Conservation (phyloP, 495 filamentous ascomycete genomes). For the Annulohypoxylon bovei region DNA sequence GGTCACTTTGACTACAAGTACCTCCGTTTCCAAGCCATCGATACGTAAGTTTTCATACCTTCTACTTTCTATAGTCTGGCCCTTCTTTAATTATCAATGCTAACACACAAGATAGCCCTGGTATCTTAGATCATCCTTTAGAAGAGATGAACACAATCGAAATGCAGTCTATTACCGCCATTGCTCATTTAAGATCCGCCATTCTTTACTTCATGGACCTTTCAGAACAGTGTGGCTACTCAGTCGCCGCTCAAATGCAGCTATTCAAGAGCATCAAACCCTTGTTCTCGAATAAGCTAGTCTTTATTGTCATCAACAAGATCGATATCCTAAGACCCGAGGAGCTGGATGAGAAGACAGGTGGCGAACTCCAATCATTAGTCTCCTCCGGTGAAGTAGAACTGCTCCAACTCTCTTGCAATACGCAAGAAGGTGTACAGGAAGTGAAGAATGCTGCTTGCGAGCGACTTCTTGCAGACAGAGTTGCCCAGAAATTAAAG, state of each 20-base stretch:
- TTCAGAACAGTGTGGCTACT: slow-evolving; percentile 97
- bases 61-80: too few species aligned
- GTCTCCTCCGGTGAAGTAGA: slow-evolving; percentile 89
- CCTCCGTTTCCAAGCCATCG: slow-evolving; percentile 87
- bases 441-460: slow-evolving; percentile 94
- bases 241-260: slow-evolving; percentile 86
- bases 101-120: slow-evolving; percentile 61
- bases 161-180: slow-evolving; percentile 96
- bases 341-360: slow-evolving; percentile 83
- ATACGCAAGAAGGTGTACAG: slow-evolving; percentile 92
- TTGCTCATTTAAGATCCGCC: slow-evolving; percentile 92
- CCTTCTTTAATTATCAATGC: neutral
- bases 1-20: slow-evolving; percentile 99
- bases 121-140: slow-evolving; percentile 95
- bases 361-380: slow-evolving; percentile 79
- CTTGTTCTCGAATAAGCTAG: slow-evolving; percentile 94
- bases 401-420: slow-evolving; percentile 89
- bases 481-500: slow-evolving; percentile 95
- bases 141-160: slow-evolving; percentile 99
- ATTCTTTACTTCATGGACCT: slow-evolving; percentile 99
- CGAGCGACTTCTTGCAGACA: slow-evolving; percentile 88
- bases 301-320: slow-evolving; percentile 98
- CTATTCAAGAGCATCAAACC: slow-evolving; percentile 96
- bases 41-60: slow-evolving; percentile 49
- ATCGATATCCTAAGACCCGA: slow-evolving; percentile 90